A percentile compares a stretch with the other conserved stretches of the same genome.
Conservation (phyloP, 129 eudicot species). For the Tanacetum coccineum region DNA sequence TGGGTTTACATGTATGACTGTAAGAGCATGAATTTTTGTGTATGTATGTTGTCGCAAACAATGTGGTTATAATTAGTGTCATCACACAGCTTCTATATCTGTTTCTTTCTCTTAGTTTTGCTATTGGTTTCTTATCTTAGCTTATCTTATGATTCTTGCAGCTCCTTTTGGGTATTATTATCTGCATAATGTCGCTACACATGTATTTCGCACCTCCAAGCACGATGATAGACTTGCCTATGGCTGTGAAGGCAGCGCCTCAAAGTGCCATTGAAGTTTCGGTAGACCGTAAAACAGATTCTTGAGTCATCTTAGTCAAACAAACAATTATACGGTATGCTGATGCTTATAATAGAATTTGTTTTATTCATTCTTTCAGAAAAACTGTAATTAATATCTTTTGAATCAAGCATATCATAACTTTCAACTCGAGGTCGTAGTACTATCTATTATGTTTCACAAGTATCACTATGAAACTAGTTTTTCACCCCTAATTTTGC, state of each 20-base stretch:
- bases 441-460: background rate
- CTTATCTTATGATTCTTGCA: conserved; percentile 33
- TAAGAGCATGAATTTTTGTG: background rate
- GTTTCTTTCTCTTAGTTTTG: no score
- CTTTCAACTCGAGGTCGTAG: background rate
- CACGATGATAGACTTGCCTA: conserved; percentile 76
- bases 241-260: conserved; percentile 44
- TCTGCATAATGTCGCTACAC: conserved; percentile 97
- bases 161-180: conserved; percentile 85
- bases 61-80: background rate
- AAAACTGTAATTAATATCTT: background rate
- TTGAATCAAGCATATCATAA: background rate
- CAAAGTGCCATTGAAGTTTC: conserved; percentile 49
- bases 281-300: conserved; percentile 55
- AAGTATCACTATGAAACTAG: background rate
- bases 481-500: no score
- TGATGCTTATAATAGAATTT: background rate
- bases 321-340: conserved; percentile 35
- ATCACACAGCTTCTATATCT: no score
- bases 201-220: conserved; percentile 95
- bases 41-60: conserved; percentile 7
- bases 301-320: conserved; percentile 38
- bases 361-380: conserved; percentile 15
- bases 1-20: background rate
- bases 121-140: background rate